Percentiles rank a stretch among this genome's conserved stretches.
Conservation (phyloP, 2,329 filamentous ascomycete genomes). For the Fusarium xylarioides region DNA sequence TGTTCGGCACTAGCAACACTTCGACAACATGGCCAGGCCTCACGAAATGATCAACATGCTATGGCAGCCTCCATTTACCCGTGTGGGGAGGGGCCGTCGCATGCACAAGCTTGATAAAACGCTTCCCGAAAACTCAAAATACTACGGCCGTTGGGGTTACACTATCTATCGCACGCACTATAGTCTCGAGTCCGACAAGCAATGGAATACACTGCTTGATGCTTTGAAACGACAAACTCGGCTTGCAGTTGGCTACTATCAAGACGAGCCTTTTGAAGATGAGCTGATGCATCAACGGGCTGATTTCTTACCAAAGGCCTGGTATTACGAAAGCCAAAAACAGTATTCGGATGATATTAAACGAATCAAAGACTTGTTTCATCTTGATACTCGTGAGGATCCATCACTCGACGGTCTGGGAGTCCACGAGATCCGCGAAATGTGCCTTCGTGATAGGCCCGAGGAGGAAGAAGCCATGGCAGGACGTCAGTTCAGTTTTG, state of each 20-base stretch:
- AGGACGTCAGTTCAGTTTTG: fast-evolving
- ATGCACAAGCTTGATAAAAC: not conserved
- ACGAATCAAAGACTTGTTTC: not conserved
- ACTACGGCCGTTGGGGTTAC: conserved; percentile 8
- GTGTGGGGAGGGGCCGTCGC: fast-evolving
- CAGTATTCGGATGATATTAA: not conserved
- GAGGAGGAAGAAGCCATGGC: not conserved
- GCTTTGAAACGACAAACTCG: not conserved
- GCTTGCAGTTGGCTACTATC: not conserved
- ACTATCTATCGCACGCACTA: conserved; percentile 22
- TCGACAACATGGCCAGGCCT: not conserved
- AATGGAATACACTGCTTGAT: not conserved
- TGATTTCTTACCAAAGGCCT: not conserved
- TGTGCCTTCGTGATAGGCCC: not conserved
- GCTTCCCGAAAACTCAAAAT: conserved; percentile 8
- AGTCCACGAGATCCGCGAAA: not conserved
- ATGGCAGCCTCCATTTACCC: not conserved
- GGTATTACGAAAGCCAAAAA: not conserved
- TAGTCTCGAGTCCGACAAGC: not conserved
- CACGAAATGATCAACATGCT: not conserved
- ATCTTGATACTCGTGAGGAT: not conserved
- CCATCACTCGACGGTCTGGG: not conserved
- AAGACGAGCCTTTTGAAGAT: not conserved
- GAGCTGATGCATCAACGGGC: not conserved
- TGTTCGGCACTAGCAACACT: not conserved